Evolutionary conservation across 768 basidiomycete genomes (phyloP).

Genomic region (Filobasidium wieringae): DNA sequence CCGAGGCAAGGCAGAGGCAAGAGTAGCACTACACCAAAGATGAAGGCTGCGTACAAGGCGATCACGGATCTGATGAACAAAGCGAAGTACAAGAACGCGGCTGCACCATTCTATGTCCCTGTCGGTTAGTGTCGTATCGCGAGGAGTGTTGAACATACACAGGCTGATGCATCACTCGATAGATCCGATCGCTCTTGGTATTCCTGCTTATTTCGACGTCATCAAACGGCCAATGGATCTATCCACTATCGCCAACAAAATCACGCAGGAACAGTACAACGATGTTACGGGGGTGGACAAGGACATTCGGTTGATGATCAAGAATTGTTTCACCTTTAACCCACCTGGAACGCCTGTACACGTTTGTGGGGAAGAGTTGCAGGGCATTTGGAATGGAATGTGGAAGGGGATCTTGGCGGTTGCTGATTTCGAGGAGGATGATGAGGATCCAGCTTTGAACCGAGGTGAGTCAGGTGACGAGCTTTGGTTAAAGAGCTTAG

Average conservation of each 20-base stretch:
- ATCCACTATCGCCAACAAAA: conserved; percentile 71
- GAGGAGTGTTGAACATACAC: not conserved
- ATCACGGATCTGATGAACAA: conserved; percentile 53
- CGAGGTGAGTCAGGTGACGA: conserved; percentile 38
- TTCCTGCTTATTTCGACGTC: conserved; percentile 74
- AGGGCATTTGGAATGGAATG: conserved; percentile 81
- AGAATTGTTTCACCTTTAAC: conserved; percentile 87
- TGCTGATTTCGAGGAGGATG: conserved; percentile 42
- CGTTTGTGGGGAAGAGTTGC: conserved; percentile 70
- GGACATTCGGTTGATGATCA: conserved; percentile 89
- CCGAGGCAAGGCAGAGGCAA: conserved; percentile 46
- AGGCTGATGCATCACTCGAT: not conserved
- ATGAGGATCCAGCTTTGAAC: conserved; percentile 42
- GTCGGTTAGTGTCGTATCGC: conserved; percentile 50
- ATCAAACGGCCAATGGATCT: conserved; percentile 95
- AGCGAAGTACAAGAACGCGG: conserved; percentile 62
- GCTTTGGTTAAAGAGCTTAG: conserved; percentile 44
- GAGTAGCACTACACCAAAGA: conserved; percentile 53
- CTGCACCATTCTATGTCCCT: conserved; percentile 81
- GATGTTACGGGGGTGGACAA: conserved; percentile 70
- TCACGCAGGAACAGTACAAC: conserved; percentile 63
- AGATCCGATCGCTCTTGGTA: conserved; percentile 67
- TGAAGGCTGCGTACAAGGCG: conserved; percentile 59
- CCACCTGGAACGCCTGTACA: conserved; percentile 77
- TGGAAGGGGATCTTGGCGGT: conserved; percentile 44